Conservation (phyloP, 345 rosid genomes). For the Clarkia xantiana region DNA sequence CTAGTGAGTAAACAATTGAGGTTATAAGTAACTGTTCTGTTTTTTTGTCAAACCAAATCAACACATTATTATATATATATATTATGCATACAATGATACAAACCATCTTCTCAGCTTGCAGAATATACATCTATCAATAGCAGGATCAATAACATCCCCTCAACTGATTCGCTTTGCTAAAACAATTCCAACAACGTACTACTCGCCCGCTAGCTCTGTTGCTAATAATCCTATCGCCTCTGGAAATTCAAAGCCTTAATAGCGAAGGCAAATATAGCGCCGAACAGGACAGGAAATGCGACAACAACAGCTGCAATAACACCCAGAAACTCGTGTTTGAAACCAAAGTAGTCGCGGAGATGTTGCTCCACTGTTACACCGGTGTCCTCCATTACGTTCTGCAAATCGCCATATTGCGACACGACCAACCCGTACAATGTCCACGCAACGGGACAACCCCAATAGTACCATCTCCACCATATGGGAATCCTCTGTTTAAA, state of each 20-base stretch:
- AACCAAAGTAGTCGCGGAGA: slow-evolving; percentile 13
- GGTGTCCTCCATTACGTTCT: slow-evolving; percentile 4
- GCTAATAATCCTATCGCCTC: slow-evolving; percentile 6
- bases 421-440: slow-evolving; percentile 25
- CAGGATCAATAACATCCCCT: too few species aligned
- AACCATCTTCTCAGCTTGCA: too few species aligned
- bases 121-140: too few species aligned
- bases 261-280: slow-evolving; percentile 10
- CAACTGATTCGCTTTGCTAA: background rate
- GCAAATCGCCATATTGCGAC: slow-evolving; percentile 25
- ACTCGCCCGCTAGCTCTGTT: too few species aligned
- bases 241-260: slow-evolving; percentile 24
- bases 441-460: slow-evolving; percentile 29
- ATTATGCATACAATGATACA: too few species aligned
- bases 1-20: too few species aligned
- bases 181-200: background rate
- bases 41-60: too few species aligned
- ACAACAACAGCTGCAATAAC: slow-evolving; percentile 16
- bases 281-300: slow-evolving; percentile 18
- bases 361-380: slow-evolving; percentile 10
- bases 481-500: slow-evolving; percentile 21
- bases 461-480: slow-evolving; percentile 43
- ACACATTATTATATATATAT: too few species aligned
- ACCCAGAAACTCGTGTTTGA: slow-evolving; percentile 20
- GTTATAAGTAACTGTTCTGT: too few species aligned